These are phyloP conservation scores for Ulvella scutata DNA, from an alignment of 139 green algal genomes.

Conservation along the genomic window DNA sequence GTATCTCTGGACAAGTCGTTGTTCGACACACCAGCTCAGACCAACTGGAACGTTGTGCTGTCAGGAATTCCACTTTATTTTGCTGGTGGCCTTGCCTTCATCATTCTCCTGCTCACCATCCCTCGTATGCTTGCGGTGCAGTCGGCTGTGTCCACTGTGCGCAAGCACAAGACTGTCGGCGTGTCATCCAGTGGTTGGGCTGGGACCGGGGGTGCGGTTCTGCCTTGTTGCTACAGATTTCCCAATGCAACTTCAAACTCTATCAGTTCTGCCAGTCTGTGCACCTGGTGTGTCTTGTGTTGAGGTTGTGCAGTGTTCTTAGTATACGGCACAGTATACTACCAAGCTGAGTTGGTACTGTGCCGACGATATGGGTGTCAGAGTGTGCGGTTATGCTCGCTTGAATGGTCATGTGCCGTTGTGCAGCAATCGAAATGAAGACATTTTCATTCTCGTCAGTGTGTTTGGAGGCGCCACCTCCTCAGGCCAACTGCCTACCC, in stretches of 20 bases:
- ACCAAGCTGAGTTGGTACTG: no score
- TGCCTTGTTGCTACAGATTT: no score
- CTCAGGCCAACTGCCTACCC: not conserved
- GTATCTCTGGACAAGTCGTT: not conserved
- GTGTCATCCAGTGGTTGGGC: not conserved
- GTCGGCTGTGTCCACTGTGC: not conserved
- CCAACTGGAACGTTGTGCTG: constrained; percentile 1
- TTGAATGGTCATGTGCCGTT: no score
- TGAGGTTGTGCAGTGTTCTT: no score
- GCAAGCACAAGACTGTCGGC: not conserved
- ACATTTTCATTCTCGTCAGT: not conserved
- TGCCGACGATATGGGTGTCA: no score
- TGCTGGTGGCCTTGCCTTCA: not conserved
- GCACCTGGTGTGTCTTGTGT: no score
- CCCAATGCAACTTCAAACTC: no score
- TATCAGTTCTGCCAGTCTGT: no score
- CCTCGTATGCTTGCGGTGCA: not conserved
- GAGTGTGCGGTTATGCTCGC: no score
- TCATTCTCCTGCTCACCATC: constrained; percentile 3
- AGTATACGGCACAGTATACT: no score
- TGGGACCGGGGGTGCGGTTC: not conserved
- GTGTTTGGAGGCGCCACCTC: not conserved
- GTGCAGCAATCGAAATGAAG: no score
- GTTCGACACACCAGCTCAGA: not conserved
- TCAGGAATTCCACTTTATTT: not conserved